Evolutionary conservation across 768 basidiomycete species (phyloP), one percentile per base, ranked within the genome.

Genomic region (Phanerochaete carnosa): DNA sequence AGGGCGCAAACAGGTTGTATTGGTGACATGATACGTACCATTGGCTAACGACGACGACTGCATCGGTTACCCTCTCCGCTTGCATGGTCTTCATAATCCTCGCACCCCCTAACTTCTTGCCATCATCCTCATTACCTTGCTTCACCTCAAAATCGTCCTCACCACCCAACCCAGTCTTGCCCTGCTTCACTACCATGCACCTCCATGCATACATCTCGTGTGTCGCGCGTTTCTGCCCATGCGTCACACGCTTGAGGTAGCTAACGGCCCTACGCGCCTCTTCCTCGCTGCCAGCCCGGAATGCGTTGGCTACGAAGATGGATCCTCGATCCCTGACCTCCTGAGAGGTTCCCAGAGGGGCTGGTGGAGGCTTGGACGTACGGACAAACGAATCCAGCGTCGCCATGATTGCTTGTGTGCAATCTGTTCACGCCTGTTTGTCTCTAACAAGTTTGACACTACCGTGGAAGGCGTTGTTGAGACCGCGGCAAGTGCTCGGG

Each of bases 181-280:
- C 89, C 12, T 76, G 66, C 71, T 86, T 90, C 57, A 89, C 72
- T 0, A 79, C 79, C 87, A 95, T 90, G 66, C 84, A 87, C 33
- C 93, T 77, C 87, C 88, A 94, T 5, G 90, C 93, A 39, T 80
- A 77, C 46, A 94, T 89, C 68, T 90, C 86, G 64, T 92, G 88
- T 12, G 85, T 77, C 0, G 88, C 87, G 11, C 81, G 83, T 45
- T 80, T 83, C 35, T 77, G 63, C 4, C 76, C 79, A 66, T 91
- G 89, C 1, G 85, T 70, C 45, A 87, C 80, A 58, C 83, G 70
- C 62, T 80, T 81, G 45, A 88, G 71, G 63, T 89, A 79, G 32
- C 79, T 75, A 43, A 83, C 72, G 39, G 77, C 77, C 26, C 74
- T 71, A 53, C 74, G 76, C 2, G 85, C 90, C 57, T 83, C 82